Base-by-base conservation (phyloP, 768 basidiomycete species). In the Suillus weaverae region DNA sequence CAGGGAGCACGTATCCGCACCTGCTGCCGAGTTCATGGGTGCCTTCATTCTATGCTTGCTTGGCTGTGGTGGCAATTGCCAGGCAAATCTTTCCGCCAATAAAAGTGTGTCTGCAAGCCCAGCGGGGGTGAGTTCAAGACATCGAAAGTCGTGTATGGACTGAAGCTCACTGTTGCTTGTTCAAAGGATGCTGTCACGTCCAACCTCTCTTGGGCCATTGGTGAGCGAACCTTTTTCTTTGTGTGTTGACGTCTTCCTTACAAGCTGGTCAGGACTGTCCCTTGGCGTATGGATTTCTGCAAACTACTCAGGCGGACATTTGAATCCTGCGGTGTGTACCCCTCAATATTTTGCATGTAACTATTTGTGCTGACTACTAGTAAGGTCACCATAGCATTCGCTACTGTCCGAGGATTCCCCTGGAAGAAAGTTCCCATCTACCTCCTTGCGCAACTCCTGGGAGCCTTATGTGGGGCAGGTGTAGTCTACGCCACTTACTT, bases 391-490 rank as follows among this genome's bases (percentile, higher is more conserved):
- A 72, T 92, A 50, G 80, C 84, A 14, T 73, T 90, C 51, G 88
- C 87, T 10, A 77, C 83, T 1, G 89, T 85, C 75, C 84, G 89
- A 68, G 85, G 83, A 43, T 91, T 92, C 75, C 89, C 90, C 0
- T 88, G 88, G 86, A 81, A 79, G 67, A 91, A 91, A 74, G 90
- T 90, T 0, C 90, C 90, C 0, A 82, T 78, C 20, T 90, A 84
- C 75, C 84, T 88, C 38, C 70, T 84, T 61, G 81, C 85, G 0
- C 88, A 89, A 72, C 48, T 86, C 30, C 68, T 88, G 64, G 88
- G 87, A 13, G 87, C 79, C 5, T 66, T 86, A 43, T 74, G 80
- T 33, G 87, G 85, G 7, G 82, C 82, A 5, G 80, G 81, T 1
- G 66, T 84, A 56, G 74, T 84, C 36, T 88, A 87, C 64, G 86